phyloP scores from a whole-genome alignment of 177 flowering plant genomes.

The Tripterygium wilfordii region DNA sequence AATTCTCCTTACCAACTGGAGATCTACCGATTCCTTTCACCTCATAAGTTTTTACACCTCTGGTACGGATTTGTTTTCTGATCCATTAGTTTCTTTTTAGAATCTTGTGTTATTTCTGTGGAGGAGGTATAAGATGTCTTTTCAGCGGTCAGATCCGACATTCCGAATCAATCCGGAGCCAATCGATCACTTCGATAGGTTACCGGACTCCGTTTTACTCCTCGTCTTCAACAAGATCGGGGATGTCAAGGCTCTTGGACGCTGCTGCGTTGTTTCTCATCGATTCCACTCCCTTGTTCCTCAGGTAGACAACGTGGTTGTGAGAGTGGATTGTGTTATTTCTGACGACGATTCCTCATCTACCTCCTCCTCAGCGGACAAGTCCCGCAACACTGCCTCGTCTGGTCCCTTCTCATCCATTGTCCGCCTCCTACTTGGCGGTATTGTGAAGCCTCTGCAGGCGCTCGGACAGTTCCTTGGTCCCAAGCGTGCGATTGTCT shows the following conservation, averaged over 20 bases:
- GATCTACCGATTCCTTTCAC: too few relatives aligned
- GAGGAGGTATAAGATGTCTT: too few relatives aligned
- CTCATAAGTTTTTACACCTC: too few relatives aligned
- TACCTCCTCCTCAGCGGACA: constrained; percentile 32
- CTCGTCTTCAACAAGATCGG: constrained; percentile 74
- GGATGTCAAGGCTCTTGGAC: constrained; percentile 77
- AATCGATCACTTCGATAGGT: constrained; percentile 58
- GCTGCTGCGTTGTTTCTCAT: constrained; percentile 72
- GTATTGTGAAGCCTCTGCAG: constrained; percentile 68
- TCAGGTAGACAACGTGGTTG: constrained; percentile 77
- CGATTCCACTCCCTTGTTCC: constrained; percentile 65
- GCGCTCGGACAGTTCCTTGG: constrained; percentile 50
- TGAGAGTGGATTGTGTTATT: constrained; percentile 82
- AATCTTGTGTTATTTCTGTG: too few relatives aligned
- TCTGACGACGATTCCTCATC: constrained; percentile 70
- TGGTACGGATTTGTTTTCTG: too few relatives aligned
- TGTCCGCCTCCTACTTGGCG: constrained; percentile 39
- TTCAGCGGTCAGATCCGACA: constrained; percentile 39
- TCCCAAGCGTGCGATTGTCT: constrained; percentile 24
- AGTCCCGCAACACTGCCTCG: constrained; percentile 24
- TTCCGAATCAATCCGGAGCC: constrained; percentile 43
- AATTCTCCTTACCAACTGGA: too few relatives aligned
- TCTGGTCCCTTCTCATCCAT: constrained; percentile 24
- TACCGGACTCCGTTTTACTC: constrained; percentile 69
- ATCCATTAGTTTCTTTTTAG: too few relatives aligned